phyloP scores from a whole-genome alignment of 371 early-diverging fungal species.

The Actinomortierella wolfii region DNA sequence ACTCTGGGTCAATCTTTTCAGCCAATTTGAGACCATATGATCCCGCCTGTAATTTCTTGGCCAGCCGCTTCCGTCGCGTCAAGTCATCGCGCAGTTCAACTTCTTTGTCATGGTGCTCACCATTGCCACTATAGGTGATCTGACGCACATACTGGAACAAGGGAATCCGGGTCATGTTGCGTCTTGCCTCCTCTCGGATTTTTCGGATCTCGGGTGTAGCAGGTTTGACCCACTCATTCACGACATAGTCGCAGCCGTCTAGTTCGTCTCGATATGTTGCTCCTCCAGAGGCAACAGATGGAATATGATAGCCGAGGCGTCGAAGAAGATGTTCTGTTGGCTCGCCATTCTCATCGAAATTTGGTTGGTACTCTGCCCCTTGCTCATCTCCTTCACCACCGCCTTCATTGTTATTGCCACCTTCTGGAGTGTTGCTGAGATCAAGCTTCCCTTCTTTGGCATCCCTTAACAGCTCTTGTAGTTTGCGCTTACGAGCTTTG shows the following conservation, averaged over 20 bases:
- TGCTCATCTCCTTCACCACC: slow-evolving; percentile 1
- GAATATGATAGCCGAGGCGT: no score
- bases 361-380: neutral
- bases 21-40: no score
- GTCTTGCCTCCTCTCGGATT: slow-evolving; percentile 16
- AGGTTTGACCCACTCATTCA: no score
- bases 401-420: neutral
- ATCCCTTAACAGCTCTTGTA: no score
- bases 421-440: no score
- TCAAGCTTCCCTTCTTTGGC: no score
- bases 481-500: neutral
- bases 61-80: neutral
- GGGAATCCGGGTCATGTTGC: slow-evolving; percentile 34
- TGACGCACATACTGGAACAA: slow-evolving; percentile 26
- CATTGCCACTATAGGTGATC: slow-evolving; percentile 24
- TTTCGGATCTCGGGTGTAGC: slow-evolving; percentile 4
- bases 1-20: no score
- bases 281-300: no score
- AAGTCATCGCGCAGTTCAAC: neutral
- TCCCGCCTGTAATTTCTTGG: slow-evolving; percentile 1
- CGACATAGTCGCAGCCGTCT: no score
- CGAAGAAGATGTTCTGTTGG: no score
- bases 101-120: neutral
- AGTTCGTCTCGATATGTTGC: no score
- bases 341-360: no score